Evolutionary conservation across 306 rosid genomes (phyloP).

Genomic region (Acacia melanoxylon): DNA sequence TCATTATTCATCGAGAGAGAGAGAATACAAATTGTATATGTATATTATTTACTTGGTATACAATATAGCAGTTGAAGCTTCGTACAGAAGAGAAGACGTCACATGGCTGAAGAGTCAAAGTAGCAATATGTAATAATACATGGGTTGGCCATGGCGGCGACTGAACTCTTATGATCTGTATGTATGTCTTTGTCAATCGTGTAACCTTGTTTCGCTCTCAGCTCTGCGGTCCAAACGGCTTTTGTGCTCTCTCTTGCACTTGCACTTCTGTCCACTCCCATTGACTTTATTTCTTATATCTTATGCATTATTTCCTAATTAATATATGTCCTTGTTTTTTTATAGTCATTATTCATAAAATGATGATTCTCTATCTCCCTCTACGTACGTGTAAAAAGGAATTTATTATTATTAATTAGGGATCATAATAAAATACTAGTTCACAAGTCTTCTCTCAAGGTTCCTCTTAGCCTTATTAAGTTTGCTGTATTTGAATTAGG

Average conservation of each 20-base stretch:
- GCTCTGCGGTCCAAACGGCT: slow-evolving; percentile 34
- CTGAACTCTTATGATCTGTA: background rate
- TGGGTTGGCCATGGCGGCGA: slow-evolving; percentile 13
- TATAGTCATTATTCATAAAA: background rate
- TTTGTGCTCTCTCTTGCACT: slow-evolving; percentile 10
- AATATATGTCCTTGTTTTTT: background rate
- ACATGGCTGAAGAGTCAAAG: slow-evolving; percentile 44
- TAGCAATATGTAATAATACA: background rate
- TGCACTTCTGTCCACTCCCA: slow-evolving; percentile 8
- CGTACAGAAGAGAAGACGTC: slow-evolving; percentile 31
- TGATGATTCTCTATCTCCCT: background rate
- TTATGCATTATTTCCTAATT: background rate
- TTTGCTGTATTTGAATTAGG: background rate
- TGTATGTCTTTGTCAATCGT: slow-evolving; percentile 18
- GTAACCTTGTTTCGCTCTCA: slow-evolving; percentile 26
- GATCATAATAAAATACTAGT: background rate
- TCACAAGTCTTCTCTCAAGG: background rate
- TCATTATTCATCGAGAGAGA: background rate
- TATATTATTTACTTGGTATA: background rate
- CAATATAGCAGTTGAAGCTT: slow-evolving; percentile 33
- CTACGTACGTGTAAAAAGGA: background rate
- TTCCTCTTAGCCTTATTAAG: background rate
- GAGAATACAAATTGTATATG: background rate
- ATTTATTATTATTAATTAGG: background rate
- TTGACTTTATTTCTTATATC: slow-evolving; percentile 25